Percentiles rank a stretch among this genome's conserved stretches.
phyloP scores from a whole-genome alignment of 305 asterid genomes.

The Andrographis paniculata region DNA sequence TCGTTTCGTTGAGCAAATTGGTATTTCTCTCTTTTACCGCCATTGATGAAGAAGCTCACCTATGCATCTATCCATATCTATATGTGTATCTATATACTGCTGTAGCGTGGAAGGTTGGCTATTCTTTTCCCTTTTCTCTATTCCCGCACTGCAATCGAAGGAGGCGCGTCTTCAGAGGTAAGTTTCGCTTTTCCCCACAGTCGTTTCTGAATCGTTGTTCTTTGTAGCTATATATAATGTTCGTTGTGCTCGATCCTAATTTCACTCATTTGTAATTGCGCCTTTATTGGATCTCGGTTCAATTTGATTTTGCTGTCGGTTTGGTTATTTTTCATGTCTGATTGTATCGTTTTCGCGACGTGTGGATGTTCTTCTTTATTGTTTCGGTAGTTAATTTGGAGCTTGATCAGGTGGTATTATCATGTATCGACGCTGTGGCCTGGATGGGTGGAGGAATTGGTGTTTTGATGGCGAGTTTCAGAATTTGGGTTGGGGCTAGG shows the following conservation, averaged over 20 bases:
- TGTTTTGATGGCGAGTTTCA: conserved; percentile 27
- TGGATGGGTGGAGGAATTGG: conserved; percentile 24
- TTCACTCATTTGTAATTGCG: conserved; percentile 11
- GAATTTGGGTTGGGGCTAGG: conserved; percentile 31
- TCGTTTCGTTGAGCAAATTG: background rate
- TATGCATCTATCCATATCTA: background rate
- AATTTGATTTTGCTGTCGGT: background rate
- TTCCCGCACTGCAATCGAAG: conserved; percentile 29
- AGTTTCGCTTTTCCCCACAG: conserved; percentile 17
- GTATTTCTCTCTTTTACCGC: conserved; percentile 2
- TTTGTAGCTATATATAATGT: conserved; percentile 2
- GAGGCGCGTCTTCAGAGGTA: conserved; percentile 39
- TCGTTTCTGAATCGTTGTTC: conserved; percentile 8
- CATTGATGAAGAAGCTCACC: conserved; percentile 10
- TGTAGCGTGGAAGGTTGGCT: conserved; percentile 25
- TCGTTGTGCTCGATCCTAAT: conserved; percentile 10
- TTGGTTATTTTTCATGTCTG: background rate
- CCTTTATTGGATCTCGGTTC: conserved; percentile 11
- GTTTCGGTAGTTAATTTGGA: background rate
- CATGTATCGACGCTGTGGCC: conserved; percentile 28
- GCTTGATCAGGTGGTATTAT: conserved; percentile 47
- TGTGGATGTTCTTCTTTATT: background rate
- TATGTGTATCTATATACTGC: conserved; percentile 6
- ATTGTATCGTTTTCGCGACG: background rate
- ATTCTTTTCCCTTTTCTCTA: conserved; percentile 26